Base-by-base conservation (phyloP, 345 rosid species). In the Brassica nigra region DNA sequence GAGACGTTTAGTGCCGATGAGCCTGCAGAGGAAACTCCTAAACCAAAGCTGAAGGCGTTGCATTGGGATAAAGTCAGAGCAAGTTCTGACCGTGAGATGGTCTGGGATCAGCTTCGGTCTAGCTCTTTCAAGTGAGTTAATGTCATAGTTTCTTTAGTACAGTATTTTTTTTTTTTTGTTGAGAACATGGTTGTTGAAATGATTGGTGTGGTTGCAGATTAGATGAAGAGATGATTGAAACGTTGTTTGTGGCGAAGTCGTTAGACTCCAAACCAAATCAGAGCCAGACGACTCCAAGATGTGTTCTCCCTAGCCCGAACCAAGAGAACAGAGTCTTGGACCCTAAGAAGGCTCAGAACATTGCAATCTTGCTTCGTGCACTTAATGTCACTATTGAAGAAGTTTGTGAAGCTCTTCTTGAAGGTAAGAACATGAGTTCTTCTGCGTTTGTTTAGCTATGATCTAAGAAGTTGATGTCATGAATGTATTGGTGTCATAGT, bases 51-150 rank as follows among this genome's bases (percentile, higher is more conserved):
- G 61, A 91, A 94, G 83, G 95, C 95, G 1, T 80, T 94, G 68
- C 98, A 94, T 52, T 94, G 98, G 98, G 97, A 94, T 77, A 94
- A 94, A 87, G 97, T 94, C 55, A 87, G 97, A 85, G 98, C 98
- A 29, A 94, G 97, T 87, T 94, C 98, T 10, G 98, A 90, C 81
- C 89, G 95, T n/a, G 97, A 94, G 78, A 94, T 91, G 97, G 98
- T 89, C 18, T 94, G 98, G 97, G 98, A 94, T 87, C 98, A 91
- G 31, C 89, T 94, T 80, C 82, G 94, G 69, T 87, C 97, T 42
- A 91, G 92, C 84, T 94, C 98, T 10, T 94, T 91, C 62, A 87
- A 86, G 98, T 94, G 86, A 84, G 93, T 72, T 34, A 69, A 65
- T 47, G 23, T 15, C 44, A 23, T 31, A 14, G 15, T 37, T 28